Conservation (phyloP, 1,139 yeast genomes). For the Eremothecium sinecaudum region DNA sequence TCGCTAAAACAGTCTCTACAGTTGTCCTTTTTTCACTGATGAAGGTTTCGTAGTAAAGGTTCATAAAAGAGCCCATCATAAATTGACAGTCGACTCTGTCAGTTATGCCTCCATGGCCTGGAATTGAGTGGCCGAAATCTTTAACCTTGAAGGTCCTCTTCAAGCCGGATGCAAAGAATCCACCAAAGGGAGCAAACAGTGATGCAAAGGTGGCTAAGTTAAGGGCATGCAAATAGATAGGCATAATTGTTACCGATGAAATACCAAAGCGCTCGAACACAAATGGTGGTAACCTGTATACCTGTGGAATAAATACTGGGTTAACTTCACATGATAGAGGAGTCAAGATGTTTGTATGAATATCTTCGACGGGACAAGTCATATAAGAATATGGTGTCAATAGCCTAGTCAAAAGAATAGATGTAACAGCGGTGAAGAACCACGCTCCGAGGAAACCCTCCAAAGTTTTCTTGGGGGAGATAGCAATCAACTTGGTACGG, state of each 20-base stretch:
- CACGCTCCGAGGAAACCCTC: constrained; percentile 98
- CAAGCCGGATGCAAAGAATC: constrained; percentile 93
- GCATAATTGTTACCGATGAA: constrained; percentile 58
- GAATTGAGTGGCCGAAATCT: constrained; percentile 87
- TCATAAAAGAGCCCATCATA: constrained; percentile 92
- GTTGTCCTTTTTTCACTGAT: constrained; percentile 64
- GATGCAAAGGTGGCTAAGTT: constrained; percentile 91
- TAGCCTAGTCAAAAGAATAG: constrained; percentile 54
- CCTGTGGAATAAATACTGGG: constrained; percentile 77
- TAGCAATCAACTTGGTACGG: constrained; percentile 79
- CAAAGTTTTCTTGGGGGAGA: constrained; percentile 93
- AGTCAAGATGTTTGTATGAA: constrained; percentile 49
- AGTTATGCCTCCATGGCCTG: constrained; percentile 98
- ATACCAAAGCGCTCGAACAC: constrained; percentile 41
- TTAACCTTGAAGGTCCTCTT: constrained; percentile 95
- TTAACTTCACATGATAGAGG: constrained; percentile 71
- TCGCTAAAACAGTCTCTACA: constrained; percentile 64
- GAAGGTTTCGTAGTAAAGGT: constrained; percentile 86
- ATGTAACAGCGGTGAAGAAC: constrained; percentile 79
- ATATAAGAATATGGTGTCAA: constrained; percentile 62
- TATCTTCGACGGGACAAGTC: constrained; percentile 76
- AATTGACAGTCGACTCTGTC: constrained; percentile 98
- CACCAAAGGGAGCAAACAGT: constrained; percentile 96
- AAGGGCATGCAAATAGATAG: constrained; percentile 82
- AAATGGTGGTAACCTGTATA: constrained; percentile 64